These are phyloP conservation scores for Calonectria pauciramosa DNA, from an alignment of 2,329 filamentous ascomycete species.

Conservation along the genomic window DNA sequence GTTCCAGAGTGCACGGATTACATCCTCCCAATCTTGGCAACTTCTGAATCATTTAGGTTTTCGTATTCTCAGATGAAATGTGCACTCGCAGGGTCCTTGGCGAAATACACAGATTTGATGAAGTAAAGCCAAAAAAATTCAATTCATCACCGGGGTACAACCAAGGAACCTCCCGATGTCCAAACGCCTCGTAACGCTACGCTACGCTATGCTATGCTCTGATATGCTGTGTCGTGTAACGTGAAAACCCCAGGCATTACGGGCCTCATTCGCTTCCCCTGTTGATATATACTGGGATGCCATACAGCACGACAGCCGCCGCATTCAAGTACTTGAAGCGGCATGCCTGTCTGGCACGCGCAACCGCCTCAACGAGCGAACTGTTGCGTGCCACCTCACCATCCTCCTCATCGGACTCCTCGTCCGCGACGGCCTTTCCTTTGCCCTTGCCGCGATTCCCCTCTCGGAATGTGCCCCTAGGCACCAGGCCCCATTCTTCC, in stretches of 20 bases:
- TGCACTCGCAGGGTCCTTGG: neutral
- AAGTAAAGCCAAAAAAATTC: conserved; percentile 20
- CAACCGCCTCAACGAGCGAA: conserved; percentile 86
- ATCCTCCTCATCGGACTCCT: conserved; percentile 43
- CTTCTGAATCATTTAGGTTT: neutral
- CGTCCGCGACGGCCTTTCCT: conserved; percentile 43
- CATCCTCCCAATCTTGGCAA: neutral
- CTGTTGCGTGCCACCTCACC: conserved; percentile 53
- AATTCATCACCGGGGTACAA: conserved; percentile 26
- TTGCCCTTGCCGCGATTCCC: conserved; percentile 47
- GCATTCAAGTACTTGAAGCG: conserved; percentile 92
- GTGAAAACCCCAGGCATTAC: conserved; percentile 6
- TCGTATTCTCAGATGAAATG: conserved; percentile 11
- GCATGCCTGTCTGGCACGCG: conserved; percentile 81
- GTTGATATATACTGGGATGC: conserved; percentile 87
- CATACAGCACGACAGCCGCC: conserved; percentile 93
- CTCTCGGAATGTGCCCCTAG: conserved; percentile 59
- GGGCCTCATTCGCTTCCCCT: conserved; percentile 37
- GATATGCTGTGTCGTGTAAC: conserved; percentile 8
- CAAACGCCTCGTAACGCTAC: conserved; percentile 40
- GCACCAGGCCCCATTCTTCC: conserved; percentile 87
- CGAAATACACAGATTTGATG: neutral
- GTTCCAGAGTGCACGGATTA: neutral
- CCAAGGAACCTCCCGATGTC: conserved; percentile 21
- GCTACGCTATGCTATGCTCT: conserved; percentile 22